Percentiles rank a stretch among this genome's conserved stretches.
Evolutionary conservation across 805 yeast species (phyloP).

Genomic region (Yamadazyma olivae): DNA sequence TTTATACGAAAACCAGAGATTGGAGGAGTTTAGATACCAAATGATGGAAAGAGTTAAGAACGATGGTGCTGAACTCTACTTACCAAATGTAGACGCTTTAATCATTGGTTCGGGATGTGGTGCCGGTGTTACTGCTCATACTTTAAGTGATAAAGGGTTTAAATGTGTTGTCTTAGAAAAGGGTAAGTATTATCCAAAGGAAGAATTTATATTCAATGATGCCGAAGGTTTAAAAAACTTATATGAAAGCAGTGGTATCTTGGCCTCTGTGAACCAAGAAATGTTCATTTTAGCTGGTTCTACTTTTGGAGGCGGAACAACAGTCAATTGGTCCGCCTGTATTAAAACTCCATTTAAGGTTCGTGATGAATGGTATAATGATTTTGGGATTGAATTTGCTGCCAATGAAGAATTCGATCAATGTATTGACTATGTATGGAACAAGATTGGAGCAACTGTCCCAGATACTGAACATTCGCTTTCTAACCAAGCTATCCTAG

Average conservation of each 20-base stretch:
- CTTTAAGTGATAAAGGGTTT: constrained; percentile 41
- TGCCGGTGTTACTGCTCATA: constrained; percentile 51
- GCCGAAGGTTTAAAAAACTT: constrained; percentile 29
- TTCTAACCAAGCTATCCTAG: constrained; percentile 41
- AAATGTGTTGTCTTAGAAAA: constrained; percentile 48
- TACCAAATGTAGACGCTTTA: constrained; percentile 42
- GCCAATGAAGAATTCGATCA: constrained; percentile 40
- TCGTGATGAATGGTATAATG: constrained; percentile 49
- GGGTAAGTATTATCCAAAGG: constrained; percentile 39
- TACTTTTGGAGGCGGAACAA: constrained; percentile 57
- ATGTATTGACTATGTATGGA: constrained; percentile 44
- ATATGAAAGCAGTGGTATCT: constrained; percentile 39
- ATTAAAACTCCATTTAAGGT: constrained; percentile 48
- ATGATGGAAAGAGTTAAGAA: constrained; percentile 28
- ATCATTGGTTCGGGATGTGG: constrained; percentile 54
- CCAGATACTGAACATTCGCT: constrained; percentile 41
- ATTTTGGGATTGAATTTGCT: constrained; percentile 46
- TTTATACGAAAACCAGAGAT: constrained; percentile 23
- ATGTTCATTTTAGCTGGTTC: constrained; percentile 46
- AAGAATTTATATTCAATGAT: constrained; percentile 37
- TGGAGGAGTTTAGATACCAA: constrained; percentile 25
- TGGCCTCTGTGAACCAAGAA: constrained; percentile 33
- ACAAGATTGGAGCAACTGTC: constrained; percentile 46
- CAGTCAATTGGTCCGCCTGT: constrained; percentile 58
- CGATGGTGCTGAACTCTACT: constrained; percentile 26